Evolutionary conservation across 73 alveolate genomes (phyloP).

Genomic region (Tetrahymena borealis): DNA sequence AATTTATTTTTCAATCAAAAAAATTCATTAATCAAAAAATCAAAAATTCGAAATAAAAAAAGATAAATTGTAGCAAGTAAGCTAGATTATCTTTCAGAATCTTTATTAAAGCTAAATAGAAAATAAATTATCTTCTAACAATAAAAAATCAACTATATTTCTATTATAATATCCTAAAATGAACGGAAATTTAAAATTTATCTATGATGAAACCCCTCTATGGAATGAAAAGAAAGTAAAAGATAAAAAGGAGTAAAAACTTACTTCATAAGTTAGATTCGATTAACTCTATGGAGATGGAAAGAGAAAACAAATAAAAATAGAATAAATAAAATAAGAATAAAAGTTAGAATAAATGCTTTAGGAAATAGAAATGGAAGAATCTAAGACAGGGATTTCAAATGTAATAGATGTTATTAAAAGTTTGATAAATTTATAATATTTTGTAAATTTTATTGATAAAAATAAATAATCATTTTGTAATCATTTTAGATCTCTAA

Average conservation of each 20-base stretch:
- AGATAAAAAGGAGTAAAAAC: background rate
- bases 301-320: background rate
- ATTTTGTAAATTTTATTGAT: background rate
- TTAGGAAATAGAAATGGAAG: background rate
- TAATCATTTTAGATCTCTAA: background rate
- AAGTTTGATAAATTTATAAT: background rate
- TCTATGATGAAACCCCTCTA: background rate
- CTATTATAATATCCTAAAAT: background rate
- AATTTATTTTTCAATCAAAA: too few species aligned
- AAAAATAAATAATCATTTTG: too few species aligned
- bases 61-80: too few species aligned
- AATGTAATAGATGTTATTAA: background rate
- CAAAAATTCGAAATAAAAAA: too few species aligned
- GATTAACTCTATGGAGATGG: background rate
- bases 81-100: too few species aligned
- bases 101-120: too few species aligned
- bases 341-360: background rate
- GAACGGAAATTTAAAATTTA: background rate
- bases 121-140: background rate
- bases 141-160: background rate
- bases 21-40: too few species aligned
- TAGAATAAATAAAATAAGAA: background rate
- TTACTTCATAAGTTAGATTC: background rate
- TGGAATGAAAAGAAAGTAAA: background rate
- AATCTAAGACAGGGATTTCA: background rate